These are phyloP conservation scores for Lonicera japonica DNA, from an alignment of 129 eudicot species.

Conservation along the genomic window DNA sequence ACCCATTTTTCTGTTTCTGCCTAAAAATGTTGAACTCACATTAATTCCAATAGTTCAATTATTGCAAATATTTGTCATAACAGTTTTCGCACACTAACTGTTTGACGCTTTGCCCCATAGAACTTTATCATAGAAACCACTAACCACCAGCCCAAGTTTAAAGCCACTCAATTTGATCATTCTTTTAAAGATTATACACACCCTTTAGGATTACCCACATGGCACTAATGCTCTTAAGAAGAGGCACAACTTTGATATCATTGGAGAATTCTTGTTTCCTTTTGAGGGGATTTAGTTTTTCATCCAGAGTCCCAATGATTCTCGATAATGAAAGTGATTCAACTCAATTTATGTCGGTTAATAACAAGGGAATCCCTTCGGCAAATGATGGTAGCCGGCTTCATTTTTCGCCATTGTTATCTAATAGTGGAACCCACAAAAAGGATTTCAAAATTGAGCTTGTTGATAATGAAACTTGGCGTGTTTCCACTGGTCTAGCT, in stretches of 20 bases:
- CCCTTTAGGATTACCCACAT: too few species aligned
- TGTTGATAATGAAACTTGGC: constrained; percentile 69
- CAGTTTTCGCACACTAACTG: too few species aligned
- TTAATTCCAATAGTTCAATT: too few species aligned
- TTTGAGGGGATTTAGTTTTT: constrained; percentile 8
- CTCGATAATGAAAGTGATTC: constrained; percentile 14
- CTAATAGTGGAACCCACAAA: constrained; percentile 16
- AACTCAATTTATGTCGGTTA: constrained; percentile 1
- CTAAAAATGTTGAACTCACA: too few species aligned
- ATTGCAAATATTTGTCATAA: too few species aligned
- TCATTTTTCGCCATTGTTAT: constrained; percentile 32
- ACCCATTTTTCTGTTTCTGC: too few species aligned
- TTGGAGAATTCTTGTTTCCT: constrained; percentile 12
- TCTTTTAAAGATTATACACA: too few species aligned
- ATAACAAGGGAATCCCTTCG: constrained; percentile 5
- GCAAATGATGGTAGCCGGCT: constrained; percentile 13
- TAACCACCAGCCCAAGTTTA: too few species aligned
- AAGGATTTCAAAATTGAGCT: constrained; percentile 51
- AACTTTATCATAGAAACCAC: too few species aligned
- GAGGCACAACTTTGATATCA: constrained; percentile 20
- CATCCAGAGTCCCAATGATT: background rate
- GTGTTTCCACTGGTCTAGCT: constrained; percentile 58
- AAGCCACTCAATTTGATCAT: background rate
- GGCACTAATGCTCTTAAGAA: constrained; percentile 24
- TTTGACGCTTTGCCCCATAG: too few species aligned